Evolutionary conservation across 768 basidiomycete species (phyloP).

Genomic region (Pleurotus salmoneostramineus): DNA sequence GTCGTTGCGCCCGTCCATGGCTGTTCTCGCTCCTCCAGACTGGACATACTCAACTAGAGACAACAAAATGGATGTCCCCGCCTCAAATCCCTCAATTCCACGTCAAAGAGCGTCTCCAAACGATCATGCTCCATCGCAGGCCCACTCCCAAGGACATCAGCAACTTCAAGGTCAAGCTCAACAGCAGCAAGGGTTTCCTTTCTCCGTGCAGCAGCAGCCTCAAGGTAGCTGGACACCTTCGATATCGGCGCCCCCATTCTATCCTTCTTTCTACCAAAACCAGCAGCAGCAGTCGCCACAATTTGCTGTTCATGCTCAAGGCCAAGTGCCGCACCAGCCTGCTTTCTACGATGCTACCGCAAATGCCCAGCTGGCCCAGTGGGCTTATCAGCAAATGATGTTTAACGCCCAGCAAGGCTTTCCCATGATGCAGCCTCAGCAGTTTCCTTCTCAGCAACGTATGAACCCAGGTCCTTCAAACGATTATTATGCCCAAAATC

Average conservation of each 20-base stretch:
- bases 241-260: conserved; percentile 66
- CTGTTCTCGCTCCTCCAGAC: conserved; percentile 74
- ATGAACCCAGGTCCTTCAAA: conserved; percentile 25
- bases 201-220: conserved; percentile 68
- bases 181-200: conserved; percentile 50
- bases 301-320: conserved; percentile 28
- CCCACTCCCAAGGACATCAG: conserved; percentile 18
- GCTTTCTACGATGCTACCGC: conserved; percentile 68
- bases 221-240: conserved; percentile 70
- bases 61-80: conserved; percentile 54
- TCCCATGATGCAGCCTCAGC: conserved; percentile 42
- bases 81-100: conserved; percentile 32
- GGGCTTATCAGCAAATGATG: conserved; percentile 94
- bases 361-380: conserved; percentile 76
- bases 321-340: conserved; percentile 42
- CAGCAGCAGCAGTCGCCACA: conserved; percentile 57
- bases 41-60: conserved; percentile 67
- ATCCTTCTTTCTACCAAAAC: conserved; percentile 76
- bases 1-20: conserved; percentile 48
- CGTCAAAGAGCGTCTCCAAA: conserved; percentile 63
- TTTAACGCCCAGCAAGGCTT: conserved; percentile 62
- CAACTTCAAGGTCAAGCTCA: conserved; percentile 24
- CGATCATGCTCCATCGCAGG: conserved; percentile 35
- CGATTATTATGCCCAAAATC: conserved; percentile 60
- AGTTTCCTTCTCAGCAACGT: conserved; percentile 37